Conservation (phyloP, 139 green algal species). For the Chlamydomonas schloesseri region DNA sequence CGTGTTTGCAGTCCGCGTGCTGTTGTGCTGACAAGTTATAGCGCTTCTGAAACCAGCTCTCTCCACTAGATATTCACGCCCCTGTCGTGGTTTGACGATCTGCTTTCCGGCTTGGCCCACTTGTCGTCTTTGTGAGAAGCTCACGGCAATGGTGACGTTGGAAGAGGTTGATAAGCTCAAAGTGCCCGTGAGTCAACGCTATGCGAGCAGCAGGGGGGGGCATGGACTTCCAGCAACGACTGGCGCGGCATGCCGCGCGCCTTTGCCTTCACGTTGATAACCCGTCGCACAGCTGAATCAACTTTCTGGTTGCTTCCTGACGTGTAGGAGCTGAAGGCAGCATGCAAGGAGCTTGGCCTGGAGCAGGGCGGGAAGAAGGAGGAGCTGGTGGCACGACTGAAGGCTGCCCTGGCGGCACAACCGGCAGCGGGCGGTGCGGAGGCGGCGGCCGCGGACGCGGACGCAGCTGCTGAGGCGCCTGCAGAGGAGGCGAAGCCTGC, state of each 20-base stretch:
- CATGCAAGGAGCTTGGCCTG: slow-evolving; percentile 35
- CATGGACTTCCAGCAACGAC: too few relatives aligned
- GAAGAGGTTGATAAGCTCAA: slow-evolving; percentile 45
- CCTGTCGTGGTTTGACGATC: too few relatives aligned
- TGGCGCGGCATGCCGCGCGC: too few relatives aligned
- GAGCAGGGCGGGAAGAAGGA: slow-evolving; percentile 35
- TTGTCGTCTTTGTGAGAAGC: too few relatives aligned
- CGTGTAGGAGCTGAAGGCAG: slow-evolving; percentile 30
- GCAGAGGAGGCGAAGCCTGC: background rate
- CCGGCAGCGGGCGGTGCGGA: background rate
- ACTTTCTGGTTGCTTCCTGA: background rate
- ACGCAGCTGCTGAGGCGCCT: background rate
- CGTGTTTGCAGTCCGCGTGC: too few relatives aligned
- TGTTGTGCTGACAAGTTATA: too few relatives aligned
- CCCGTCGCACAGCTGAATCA: background rate
- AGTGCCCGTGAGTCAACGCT: slow-evolving; percentile 7
- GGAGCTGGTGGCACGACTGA: slow-evolving; percentile 23
- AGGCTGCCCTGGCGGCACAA: slow-evolving; percentile 6
- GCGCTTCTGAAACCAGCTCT: too few relatives aligned
- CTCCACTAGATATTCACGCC: too few relatives aligned
- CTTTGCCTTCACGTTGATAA: too few relatives aligned
- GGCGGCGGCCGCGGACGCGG: background rate
- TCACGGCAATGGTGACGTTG: slow-evolving; percentile 22
- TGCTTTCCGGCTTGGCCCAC: too few relatives aligned
- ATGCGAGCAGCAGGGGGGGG: background rate